Base-by-base conservation (phyloP, 1,284 basidiomycete species). In the Meripilus lineatus region DNA sequence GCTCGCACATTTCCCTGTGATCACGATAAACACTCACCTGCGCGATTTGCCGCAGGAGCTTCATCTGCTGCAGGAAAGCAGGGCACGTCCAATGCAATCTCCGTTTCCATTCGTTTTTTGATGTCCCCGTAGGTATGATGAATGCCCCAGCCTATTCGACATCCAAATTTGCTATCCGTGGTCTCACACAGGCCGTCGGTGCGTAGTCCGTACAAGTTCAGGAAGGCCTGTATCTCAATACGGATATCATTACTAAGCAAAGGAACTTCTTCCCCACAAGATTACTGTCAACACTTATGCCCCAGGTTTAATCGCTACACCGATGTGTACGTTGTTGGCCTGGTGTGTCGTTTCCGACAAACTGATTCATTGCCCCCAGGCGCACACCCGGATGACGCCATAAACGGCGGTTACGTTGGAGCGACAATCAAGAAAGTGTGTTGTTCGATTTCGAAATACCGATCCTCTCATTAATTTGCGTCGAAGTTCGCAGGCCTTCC, bases 111-210 rank as follows among this genome's bases (percentile, higher is more conserved):
- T 18, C 37, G 37, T 22, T n/a, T 30, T 30, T n/a, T 8, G 8
- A 30, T 10, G 8, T 20, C 10, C 15, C 15, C 6, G 23, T 22
- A 46, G 44, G 25, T 23, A 28, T 46, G 5, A 23, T 24, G 11
- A 41, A 26, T 22, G 17, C 42, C 4, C 14, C 11, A 15, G 39
- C 38, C 1, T 53, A 49, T 45, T 35, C 41, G 46, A 28, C 23
- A 17, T 57, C 53, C 17, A 61, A 61, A 42, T 60, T 59, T 36
- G 58, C 58, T 18, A 53, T 61, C 11, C 44, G 54, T 33, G 52
- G 54, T 4, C 37, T 60, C 22, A 59, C 57, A 36, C 57, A 60
- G 48, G 36, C 52, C 15, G 50, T 51, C 14, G 49, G 50, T 51
- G 21, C n/a, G 48, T 30, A 11, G n/a, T 17, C 7, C 6, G 18